Evolutionary conservation across 805 yeast genomes (phyloP), one percentile per base, ranked within the genome.

Genomic region (Lipomyces kockii): DNA sequence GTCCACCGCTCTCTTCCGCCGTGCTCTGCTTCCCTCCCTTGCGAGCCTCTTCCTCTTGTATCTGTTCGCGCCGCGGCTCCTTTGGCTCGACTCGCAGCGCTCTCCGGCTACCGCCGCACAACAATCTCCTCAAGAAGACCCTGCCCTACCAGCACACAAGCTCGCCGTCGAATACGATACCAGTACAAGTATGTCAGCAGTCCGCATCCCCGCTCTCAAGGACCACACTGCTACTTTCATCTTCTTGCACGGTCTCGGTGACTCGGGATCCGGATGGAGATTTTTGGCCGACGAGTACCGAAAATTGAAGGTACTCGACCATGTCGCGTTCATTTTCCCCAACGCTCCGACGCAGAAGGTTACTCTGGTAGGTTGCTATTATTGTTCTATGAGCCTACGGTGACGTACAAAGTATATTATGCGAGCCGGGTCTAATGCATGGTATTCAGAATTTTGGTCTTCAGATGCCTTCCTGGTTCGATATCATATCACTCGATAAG

Each of bases 211-310:
- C 14, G 72, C 75, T 8, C 27, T 63, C 4, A 58, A 52, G 35
- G 70, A 71, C 54, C 74, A 69, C 52, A 71, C 73, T 39, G 74
- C 72, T 9, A 69, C 74, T 22, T 58, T 72, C 58, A 72, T 72
- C 35, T 72, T 72, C 51, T 54, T 70, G 71, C 98, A 95, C 77
- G 98, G 99, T 0, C 81, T 94, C 20, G 99, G 99, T 9, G 98
- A 94, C 77, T 78, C 91, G 0, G 98, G 97, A 3, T 82, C 83
- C 20, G 98, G 98, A 1, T 94, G 97, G 97, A 82, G 85, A 57
- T 91, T 91, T 81, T 79, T 94, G 53, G 90, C 95, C 3, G 89
- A 87, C 52, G 79, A 86, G 63, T 83, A 90, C 32, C 71, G 74
- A 63, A 70, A 72, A 11, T 63, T 71, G 61, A 77, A 80, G 54